Base-by-base conservation (phyloP, 306 rosid genomes). In the Prunus armeniaca region DNA sequence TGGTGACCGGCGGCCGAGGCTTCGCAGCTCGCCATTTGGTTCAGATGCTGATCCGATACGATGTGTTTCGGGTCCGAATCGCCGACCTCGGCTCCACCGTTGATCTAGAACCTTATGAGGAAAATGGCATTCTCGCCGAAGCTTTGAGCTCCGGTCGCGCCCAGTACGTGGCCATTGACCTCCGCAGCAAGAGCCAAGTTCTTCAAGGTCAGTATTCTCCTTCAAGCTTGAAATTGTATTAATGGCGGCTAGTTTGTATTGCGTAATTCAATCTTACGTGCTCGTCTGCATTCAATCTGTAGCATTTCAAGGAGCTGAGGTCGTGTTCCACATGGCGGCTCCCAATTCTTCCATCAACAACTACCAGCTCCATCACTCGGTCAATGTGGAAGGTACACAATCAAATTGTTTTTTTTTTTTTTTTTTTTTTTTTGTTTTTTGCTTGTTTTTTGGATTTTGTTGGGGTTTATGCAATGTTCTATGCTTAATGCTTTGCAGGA, bases 251-350 rank as follows among this genome's bases (percentile, higher is more conserved):
- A 3, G 10, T 13, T 49, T 32, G 64, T 38, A 18, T 3, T 25
- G 65, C 65, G 3, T 6, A 11, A 78, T 32, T 13, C 41, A 13
- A 47, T 6, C 32, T 51, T 62, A 1, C 2, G 19, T 25, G n/a
- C 25, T 43, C 38, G 3, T 47, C 22, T 9, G 67, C 8, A n/a
- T 62, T 60, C 34, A 9, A 47, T 51, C 57, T 80, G 72, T 83
- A 95, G 99, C 92, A 19, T 88, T 84, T 50, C 87, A 89, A 75
- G 99, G 97, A 54, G 97, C 80, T 55, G 98, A 96, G 81, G 93
- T 76, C 67, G 99, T 92, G 73, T 96, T 92, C 75, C 99, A 96
- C 73, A 91, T 92, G 99, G 99, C 99, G 71, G 99, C 99, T 63
- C 99, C 99, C 0, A 87, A 92, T 61, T 92, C 99, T 8, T 92